phyloP scores from a whole-genome alignment of 257 asterid genomes.

The Nicotiana otophora region DNA sequence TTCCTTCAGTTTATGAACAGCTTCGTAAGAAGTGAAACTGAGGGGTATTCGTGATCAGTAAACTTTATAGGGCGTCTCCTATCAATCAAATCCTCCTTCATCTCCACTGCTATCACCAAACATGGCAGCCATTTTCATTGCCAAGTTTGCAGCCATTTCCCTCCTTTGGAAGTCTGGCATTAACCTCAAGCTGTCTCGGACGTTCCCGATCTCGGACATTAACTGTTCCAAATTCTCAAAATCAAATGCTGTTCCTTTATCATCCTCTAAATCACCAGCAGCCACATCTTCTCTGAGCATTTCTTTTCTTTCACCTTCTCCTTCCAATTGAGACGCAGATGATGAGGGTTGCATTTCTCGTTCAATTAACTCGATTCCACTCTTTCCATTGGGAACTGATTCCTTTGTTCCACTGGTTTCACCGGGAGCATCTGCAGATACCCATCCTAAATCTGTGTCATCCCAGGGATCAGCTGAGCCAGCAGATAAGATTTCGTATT shows the following conservation, averaged over 20 bases:
- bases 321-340: slow-evolving; percentile 32
- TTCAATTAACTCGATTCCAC: slow-evolving; percentile 15
- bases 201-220: slow-evolving; percentile 83
- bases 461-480: slow-evolving; percentile 88
- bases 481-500: slow-evolving; percentile 64
- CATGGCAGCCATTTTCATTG: slow-evolving; percentile 94
- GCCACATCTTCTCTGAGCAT: slow-evolving; percentile 17
- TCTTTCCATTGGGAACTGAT: slow-evolving; percentile 24
- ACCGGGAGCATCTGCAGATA: slow-evolving; percentile 54
- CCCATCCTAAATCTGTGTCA: slow-evolving; percentile 46
- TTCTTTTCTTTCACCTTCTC: slow-evolving; percentile 32
- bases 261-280: slow-evolving; percentile 30
- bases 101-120: slow-evolving; percentile 79
- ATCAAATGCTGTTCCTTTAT: slow-evolving; percentile 43
- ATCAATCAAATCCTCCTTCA: slow-evolving; percentile 49
- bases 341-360: slow-evolving; percentile 41
- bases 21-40: background rate
- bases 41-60: background rate
- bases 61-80: background rate
- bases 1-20: background rate
- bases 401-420: slow-evolving; percentile 28
- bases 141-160: slow-evolving; percentile 93
- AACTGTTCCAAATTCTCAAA: slow-evolving; percentile 82
- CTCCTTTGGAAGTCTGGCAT: slow-evolving; percentile 95
- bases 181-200: slow-evolving; percentile 67